These are phyloP conservation scores for Sphagnum fallax DNA, from an alignment of 228 moss, liverwort and hornwort genomes.

Conservation along the genomic window DNA sequence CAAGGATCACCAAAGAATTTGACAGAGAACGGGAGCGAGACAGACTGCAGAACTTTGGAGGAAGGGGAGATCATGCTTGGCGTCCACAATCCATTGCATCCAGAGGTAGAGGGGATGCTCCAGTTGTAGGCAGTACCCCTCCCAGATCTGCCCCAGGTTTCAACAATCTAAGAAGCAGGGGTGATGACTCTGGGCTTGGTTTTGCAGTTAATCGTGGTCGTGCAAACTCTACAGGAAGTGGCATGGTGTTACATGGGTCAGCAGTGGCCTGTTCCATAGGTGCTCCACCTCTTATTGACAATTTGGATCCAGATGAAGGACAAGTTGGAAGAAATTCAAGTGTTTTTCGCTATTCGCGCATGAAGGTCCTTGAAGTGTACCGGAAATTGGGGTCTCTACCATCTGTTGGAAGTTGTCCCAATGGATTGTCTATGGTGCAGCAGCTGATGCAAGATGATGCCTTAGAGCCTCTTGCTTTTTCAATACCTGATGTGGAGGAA, in stretches of 20 bases:
- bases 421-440: constrained; percentile 71
- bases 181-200: constrained; percentile 75
- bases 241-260: constrained; percentile 76
- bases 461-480: constrained; percentile 93
- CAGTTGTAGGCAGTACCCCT: constrained; percentile 74
- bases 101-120: constrained; percentile 84
- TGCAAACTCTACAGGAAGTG: constrained; percentile 68
- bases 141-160: constrained; percentile 99
- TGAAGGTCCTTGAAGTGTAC: constrained; percentile 89
- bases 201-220: constrained; percentile 91
- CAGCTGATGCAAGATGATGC: constrained; percentile 80
- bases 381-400: constrained; percentile 67
- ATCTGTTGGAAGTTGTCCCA: constrained; percentile 64
- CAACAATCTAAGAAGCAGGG: constrained; percentile 81
- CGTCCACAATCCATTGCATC: constrained; percentile 88
- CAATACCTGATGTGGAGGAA: constrained; percentile 85
- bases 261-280: constrained; percentile 64
- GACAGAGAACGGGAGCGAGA: constrained; percentile 54
- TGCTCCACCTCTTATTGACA: constrained; percentile 60
- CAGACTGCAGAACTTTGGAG: constrained; percentile 48
- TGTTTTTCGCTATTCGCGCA: constrained; percentile 74
- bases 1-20: constrained; percentile 33
- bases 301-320: constrained; percentile 50
- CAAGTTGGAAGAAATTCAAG: too few species aligned
- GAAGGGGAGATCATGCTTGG: constrained; percentile 79